Base-by-base conservation (phyloP, 2,329 filamentous ascomycete species). In the Trichoderma koningii region DNA sequence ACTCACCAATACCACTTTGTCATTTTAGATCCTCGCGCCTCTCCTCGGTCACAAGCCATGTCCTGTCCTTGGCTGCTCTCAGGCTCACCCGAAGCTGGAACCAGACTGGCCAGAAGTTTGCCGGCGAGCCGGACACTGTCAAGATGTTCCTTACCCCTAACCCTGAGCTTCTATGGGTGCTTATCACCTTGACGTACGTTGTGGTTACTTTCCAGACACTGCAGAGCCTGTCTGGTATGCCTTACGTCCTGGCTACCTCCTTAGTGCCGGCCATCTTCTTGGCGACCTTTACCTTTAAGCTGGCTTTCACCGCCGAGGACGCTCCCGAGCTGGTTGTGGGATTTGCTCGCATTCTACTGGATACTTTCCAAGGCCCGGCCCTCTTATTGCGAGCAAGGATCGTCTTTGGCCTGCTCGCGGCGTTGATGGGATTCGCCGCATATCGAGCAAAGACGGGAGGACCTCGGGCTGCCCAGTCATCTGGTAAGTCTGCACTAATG, bases 41-140 rank as follows among this genome's bases (percentile, higher is more conserved):
- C 0, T 55, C 73, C 5, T 72, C 74, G 7, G 68, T 73, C 1
- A 45, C 84, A 15, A 73, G 70, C 66, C 66, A 73, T 9, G 28
- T 76, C 5, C 71, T 83, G 38, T 80, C 90, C 0, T 80, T 94
- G 7, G 71, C 82, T 1, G 77, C 86, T 7, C 84, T 91, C 61
- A 85, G 93, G 42, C 71, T 96, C 2, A 79, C 87, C 44, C 82
- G 92, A 50, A 85, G 89, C 64, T 99, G 94, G 94, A 98, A 98
- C 73, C 95, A 98, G 76, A 98, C 95, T 0, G 95, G 95, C 5
- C 94, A 98, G 74, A 99, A 99, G 76, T 93, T 92, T 71, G 90
- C 95, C 1, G 93, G 93, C n/a, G 90, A 89, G 45, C 87, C 92
- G 28, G 95, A 98, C 72, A 91, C 98, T 52, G 90, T 91, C 68